A percentile compares a stretch with the other conserved stretches of the same genome.
Conservation (phyloP, 306 rosid species). For the Citrullus mucosospermus region DNA sequence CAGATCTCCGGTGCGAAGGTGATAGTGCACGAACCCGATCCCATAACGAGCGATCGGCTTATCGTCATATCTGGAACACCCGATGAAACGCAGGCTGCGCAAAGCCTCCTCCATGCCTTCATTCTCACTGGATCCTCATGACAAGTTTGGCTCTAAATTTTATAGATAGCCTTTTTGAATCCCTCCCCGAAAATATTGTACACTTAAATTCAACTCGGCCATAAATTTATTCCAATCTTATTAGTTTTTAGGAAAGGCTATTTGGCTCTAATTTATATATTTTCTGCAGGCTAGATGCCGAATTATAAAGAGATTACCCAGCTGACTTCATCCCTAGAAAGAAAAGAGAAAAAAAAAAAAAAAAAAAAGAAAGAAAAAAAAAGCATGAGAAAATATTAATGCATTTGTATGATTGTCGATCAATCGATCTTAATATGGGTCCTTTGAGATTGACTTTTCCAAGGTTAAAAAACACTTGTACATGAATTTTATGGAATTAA, state of each 20-base stretch:
- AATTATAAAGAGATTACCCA: background rate
- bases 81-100: slow-evolving; percentile 95
- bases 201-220: slow-evolving; percentile 1
- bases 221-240: background rate
- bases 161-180: background rate
- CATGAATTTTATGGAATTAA: no score
- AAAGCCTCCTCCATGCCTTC: slow-evolving; percentile 88
- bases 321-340: background rate
- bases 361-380: background rate
- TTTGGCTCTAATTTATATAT: background rate
- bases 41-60: slow-evolving; percentile 54
- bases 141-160: slow-evolving; percentile 8
- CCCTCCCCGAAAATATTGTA: background rate
- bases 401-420: background rate
- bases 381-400: background rate
- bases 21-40: slow-evolving; percentile 60
- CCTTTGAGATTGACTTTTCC: background rate
- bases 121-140: slow-evolving; percentile 80
- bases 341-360: background rate
- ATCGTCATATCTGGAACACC: slow-evolving; percentile 89
- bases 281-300: background rate
- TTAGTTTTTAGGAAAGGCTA: background rate
- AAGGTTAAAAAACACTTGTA: background rate
- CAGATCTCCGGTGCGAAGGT: slow-evolving; percentile 96
- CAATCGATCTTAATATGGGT: background rate